Evolutionary conservation across 441 rosid species (phyloP).

Genomic region (Corymbia calophylla): DNA sequence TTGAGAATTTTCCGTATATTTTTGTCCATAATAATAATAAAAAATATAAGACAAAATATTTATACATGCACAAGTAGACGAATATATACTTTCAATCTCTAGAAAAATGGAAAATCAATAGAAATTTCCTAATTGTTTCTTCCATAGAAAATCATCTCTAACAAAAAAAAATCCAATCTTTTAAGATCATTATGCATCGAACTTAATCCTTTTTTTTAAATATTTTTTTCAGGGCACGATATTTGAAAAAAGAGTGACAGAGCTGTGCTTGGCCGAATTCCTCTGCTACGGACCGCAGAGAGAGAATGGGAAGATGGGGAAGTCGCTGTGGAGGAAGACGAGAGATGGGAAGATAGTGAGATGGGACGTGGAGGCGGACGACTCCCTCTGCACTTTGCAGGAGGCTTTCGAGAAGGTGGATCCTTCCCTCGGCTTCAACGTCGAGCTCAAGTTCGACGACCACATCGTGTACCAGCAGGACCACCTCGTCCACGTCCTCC

Average conservation of each 20-base stretch:
- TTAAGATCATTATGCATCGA: background rate
- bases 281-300: slow-evolving; percentile 65
- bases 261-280: slow-evolving; percentile 54
- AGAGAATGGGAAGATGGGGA: slow-evolving; percentile 38
- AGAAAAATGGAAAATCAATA: background rate
- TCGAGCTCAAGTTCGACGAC: slow-evolving; percentile 88
- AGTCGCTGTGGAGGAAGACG: slow-evolving; percentile 54
- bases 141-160: background rate
- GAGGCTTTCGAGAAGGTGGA: slow-evolving; percentile 72
- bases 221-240: slow-evolving; percentile 37
- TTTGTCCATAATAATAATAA: too few species aligned
- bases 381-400: slow-evolving; percentile 59
- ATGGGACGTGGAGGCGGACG: slow-evolving; percentile 74
- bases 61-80: background rate
- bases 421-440: slow-evolving; percentile 74
- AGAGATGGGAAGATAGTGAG: slow-evolving; percentile 60
- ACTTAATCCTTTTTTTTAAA: background rate
- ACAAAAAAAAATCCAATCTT: background rate
- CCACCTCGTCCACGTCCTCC: slow-evolving; percentile 49
- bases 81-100: too few species aligned
- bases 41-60: background rate
- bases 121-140: background rate
- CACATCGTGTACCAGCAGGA: slow-evolving; percentile 50
- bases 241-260: slow-evolving; percentile 71
- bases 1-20: background rate